Percentiles rank a stretch among this genome's conserved stretches.
Evolutionary conservation across 371 early-diverging fungal genomes (phyloP).

Genomic region (Mortierella sp.): DNA sequence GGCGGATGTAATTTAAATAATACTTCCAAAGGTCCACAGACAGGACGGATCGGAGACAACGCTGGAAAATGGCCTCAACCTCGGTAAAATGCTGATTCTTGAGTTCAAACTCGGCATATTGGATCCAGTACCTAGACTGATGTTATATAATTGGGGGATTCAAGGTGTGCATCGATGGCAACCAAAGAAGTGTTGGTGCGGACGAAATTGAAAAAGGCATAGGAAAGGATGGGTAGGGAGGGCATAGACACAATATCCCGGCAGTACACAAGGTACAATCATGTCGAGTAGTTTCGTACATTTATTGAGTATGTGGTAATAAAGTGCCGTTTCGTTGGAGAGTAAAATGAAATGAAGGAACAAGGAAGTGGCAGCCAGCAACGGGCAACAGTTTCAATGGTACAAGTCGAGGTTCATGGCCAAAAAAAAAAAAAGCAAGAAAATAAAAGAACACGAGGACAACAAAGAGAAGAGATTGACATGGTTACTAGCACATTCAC

Average conservation of each 20-base stretch:
- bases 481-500: not conserved
- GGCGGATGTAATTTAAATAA: constrained; percentile 90
- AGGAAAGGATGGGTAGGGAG: not conserved
- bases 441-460: not conserved
- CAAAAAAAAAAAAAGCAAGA: not conserved
- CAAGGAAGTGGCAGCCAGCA: not conserved
- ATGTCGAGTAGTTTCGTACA: constrained; percentile 31
- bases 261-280: constrained; percentile 26
- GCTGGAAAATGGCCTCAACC: constrained; percentile 88
- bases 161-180: not conserved
- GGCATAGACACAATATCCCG: constrained; percentile 21
- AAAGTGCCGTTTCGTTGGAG: constrained; percentile 8
- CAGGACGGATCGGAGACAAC: constrained; percentile 82
- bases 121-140: constrained; percentile 87
- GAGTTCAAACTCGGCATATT: constrained; percentile 88
- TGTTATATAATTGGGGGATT: constrained; percentile 7
- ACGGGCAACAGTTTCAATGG: not conserved
- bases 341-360: not conserved
- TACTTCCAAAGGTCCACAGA: constrained; percentile 91
- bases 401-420: not conserved
- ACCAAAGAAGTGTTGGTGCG: constrained; percentile 7
- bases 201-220: constrained; percentile 19
- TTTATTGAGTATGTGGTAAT: constrained; percentile 37
- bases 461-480: not conserved
- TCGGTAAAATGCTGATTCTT: constrained; percentile 78